Evolutionary conservation across 768 basidiomycete species (phyloP).

Genomic region (Cystofilobasidium capitatum): DNA sequence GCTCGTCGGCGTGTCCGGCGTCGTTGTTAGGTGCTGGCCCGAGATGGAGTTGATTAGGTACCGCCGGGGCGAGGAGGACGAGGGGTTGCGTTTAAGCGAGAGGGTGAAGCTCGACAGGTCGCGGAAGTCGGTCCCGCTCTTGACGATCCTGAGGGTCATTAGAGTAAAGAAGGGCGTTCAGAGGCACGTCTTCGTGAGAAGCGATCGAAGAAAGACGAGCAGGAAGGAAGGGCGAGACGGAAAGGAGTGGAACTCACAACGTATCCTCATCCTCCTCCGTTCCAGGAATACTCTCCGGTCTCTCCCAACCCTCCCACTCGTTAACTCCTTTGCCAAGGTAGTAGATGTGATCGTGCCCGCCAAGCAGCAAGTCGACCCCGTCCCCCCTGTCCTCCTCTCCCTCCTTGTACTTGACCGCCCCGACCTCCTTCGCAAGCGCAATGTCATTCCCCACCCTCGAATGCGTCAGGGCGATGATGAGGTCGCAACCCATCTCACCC

Average conservation of each 20-base stretch:
- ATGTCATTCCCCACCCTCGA: conserved; percentile 50
- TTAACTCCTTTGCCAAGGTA: conserved; percentile 11
- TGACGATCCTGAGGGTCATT: conserved; percentile 7
- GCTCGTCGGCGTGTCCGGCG: conserved; percentile 53
- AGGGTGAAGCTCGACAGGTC: conserved; percentile 28
- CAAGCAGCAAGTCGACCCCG: conserved; percentile 17
- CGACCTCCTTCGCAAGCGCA: conserved; percentile 35
- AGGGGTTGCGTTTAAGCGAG: conserved; percentile 6
- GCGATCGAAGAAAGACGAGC: background rate
- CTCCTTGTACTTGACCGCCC: conserved; percentile 30
- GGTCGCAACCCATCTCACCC: conserved; percentile 61
- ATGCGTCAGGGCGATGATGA: conserved; percentile 80
- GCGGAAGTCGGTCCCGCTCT: conserved; percentile 22
- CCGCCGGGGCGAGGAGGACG: background rate
- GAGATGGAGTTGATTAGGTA: conserved; percentile 9
- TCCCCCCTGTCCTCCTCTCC: background rate
- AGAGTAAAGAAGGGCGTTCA: background rate
- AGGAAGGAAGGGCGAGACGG: background rate
- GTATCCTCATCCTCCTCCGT: conserved; percentile 17
- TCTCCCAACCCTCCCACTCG: conserved; percentile 17
- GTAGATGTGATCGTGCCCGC: conserved; percentile 20
- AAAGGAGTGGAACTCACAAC: background rate
- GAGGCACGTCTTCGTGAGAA: no score
- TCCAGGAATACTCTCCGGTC: conserved; percentile 10
- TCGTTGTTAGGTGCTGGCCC: conserved; percentile 58